These are phyloP conservation scores for Hyaloscypha hepaticicola DNA, from an alignment of 495 filamentous ascomycete genomes.

Conservation along the genomic window DNA sequence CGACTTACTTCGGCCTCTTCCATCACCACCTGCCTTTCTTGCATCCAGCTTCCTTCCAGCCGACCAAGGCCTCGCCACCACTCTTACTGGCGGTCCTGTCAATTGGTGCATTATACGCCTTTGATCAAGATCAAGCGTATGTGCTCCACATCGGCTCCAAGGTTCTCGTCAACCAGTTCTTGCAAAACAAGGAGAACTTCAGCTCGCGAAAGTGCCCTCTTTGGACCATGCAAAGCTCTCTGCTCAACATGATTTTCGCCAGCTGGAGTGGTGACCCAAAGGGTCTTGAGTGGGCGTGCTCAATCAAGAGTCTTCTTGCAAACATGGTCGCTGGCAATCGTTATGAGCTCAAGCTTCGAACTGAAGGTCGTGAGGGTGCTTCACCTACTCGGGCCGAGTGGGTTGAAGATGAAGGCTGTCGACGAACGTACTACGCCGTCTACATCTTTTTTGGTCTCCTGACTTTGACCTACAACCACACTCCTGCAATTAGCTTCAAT, in stretches of 20 bases:
- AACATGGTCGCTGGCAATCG: constrained; percentile 99
- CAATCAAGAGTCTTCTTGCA: constrained; percentile 93
- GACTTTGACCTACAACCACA: constrained; percentile 96
- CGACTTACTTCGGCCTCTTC: constrained; percentile 95
- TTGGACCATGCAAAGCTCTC: constrained; percentile 94
- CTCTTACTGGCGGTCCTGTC: constrained; percentile 89
- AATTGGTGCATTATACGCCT: constrained; percentile 94
- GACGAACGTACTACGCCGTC: constrained; percentile 97
- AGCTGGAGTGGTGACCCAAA: constrained; percentile 99
- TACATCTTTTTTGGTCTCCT: constrained; percentile 97
- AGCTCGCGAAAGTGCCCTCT: constrained; percentile 97
- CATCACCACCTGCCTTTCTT: constrained; percentile 97
- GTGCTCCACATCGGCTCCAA: constrained; percentile 98
- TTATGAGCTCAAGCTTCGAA: constrained; percentile 91
- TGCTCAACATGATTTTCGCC: constrained; percentile 98
- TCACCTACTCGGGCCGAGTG: constrained; percentile 83
- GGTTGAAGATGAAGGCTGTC: constrained; percentile 95
- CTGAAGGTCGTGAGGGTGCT: constrained; percentile 78
- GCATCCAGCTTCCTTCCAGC: constrained; percentile 88
- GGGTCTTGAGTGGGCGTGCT: constrained; percentile 97
- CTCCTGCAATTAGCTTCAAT: constrained; percentile 94
- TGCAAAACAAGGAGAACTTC: constrained; percentile 98
- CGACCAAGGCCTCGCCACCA: constrained; percentile 71
- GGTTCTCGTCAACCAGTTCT: constrained; percentile 91
- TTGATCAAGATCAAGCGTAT: constrained; percentile 93